Evolutionary conservation across 2,329 filamentous ascomycete genomes (phyloP), one percentile per base, ranked within the genome.

Genomic region (Penicillium aurantiogriseum): DNA sequence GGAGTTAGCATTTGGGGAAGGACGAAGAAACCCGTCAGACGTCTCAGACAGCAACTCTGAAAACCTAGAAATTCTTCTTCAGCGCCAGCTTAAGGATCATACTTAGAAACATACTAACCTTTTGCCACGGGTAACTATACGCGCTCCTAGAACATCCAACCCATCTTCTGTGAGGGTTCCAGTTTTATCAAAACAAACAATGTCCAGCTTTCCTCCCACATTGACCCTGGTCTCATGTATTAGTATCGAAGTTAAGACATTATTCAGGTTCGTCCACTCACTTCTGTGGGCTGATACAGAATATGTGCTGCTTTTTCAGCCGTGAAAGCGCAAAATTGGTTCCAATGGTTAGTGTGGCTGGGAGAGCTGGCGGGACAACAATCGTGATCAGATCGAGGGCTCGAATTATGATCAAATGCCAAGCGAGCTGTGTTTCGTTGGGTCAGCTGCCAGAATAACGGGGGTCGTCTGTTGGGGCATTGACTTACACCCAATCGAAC

Each of bases 151-250:
- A 19, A 99, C 91, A 72, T 99, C 95, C 42, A 99, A 78, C 0
- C 94, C 94, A 73, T 99, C 94, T 74, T 97, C 94, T 0, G 94
- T 99, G 53, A 99, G 79, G 0, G 94, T 99, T n/a, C 94, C 94
- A 0, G 94, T 99, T 77, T 99, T 99, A 77, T 99, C 94, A 63
- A 99, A 99, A 75, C 93, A 97, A 77, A 99, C 90, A 11, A 97
- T 85, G 70, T 99, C 94, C 4, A 99, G 79, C 74, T 97, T 97
- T 49, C 95, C 94, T 17, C 90, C 94, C 6, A 99, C 92, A 68
- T 97, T 99, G 56, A 99, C 93, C 67, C 94, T 79, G 58, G 19
- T 31, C 5, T 9, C 21, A 56, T 47, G 63, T 52, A 59, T 56
- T 39, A 44, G 47, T 25, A 4, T 43, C 7, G 6, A 38, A 4